Percentiles rank a stretch among this genome's conserved stretches.
Conservation (phyloP, 495 filamentous ascomycete species). For the Ascodesmis nigricans region DNA sequence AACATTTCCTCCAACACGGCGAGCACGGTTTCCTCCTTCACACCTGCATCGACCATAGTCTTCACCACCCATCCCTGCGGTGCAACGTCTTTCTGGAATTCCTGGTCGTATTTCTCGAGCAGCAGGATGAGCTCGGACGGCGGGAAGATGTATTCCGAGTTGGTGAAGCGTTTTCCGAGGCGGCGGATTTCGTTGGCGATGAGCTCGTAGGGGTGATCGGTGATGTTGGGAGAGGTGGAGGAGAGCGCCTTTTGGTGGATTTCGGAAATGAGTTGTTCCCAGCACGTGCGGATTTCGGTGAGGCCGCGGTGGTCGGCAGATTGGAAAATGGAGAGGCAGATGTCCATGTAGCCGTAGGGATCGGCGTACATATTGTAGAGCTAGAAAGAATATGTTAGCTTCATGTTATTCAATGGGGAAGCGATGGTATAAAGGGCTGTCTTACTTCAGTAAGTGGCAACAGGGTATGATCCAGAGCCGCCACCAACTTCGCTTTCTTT, state of each 20-base stretch:
- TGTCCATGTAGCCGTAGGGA: constrained; percentile 69
- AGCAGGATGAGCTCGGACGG: constrained; percentile 39
- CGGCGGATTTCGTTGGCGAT: constrained; percentile 50
- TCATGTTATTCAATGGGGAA: constrained; percentile 6
- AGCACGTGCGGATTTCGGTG: constrained; percentile 58
- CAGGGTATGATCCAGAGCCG: constrained; percentile 50
- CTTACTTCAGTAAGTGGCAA: constrained; percentile 50
- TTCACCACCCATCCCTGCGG: constrained; percentile 64
- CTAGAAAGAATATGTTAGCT: constrained; percentile 29
- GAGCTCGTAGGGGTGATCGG: constrained; percentile 51
- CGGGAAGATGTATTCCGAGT: constrained; percentile 62
- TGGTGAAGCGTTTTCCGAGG: constrained; percentile 55
- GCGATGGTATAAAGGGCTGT: constrained; percentile 9
- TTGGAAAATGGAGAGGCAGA: constrained; percentile 78
- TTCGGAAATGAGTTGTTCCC: constrained; percentile 56
- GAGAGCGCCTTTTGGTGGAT: constrained; percentile 30
- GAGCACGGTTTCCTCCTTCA: constrained; percentile 52
- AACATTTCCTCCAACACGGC: constrained; percentile 62
- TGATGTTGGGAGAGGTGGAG: constrained; percentile 31
- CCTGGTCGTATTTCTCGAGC: constrained; percentile 54
- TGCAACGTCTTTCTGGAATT: constrained; percentile 42
- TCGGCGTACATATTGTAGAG: constrained; percentile 83
- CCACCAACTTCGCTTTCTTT: constrained; percentile 36
- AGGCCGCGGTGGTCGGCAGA: constrained; percentile 68
- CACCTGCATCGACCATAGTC: constrained; percentile 51